Evolutionary conservation across 805 yeast genomes (phyloP), one percentile per base, ranked within the genome.

Genomic region (Sungouiella blattae): DNA sequence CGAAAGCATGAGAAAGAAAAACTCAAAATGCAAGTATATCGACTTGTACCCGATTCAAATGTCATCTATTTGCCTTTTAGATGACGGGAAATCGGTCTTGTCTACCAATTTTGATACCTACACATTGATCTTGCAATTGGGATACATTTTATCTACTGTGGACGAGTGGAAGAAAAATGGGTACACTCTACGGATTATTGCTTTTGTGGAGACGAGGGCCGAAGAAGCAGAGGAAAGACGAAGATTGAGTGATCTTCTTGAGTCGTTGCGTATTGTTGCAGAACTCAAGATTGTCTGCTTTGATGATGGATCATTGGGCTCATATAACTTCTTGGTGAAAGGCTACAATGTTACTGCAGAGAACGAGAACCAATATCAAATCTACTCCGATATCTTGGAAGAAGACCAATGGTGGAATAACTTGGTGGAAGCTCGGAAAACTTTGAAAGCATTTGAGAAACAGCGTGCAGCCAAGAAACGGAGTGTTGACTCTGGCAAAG

Each of bases 1-100:
- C 6, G 37, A 39, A 11, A 16, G 32, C 16, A 30, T 33, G 20
- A 28, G 23, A 17, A 17, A 18, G 11, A 11, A 18, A 9, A 30
- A 52, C 1, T 50, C 59, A 18, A 72, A 69, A 41, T n/a, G n/a
- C n/a, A 70, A 73, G 43, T 82, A 66, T 46, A 88, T 93, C 50
- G 99, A 93, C 57, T 62, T 93, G 25, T 93, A 94, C 57, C 98
- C 99, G 0, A 89, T 93, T 46, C 98, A 93, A 52, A 93, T 93
- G 97, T 81, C 94, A 3, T 91, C 95, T 0, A 78, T 80, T 28
- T 77, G 87, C 33, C 70, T 77, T 30, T 77, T 81, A 37, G 75
- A 73, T 16, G 72, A 77, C 34, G 89, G 89, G 4, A 75, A 75
- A 36, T 77, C 83, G 12, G 80, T 84, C 1, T 54, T 83, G 40